phyloP scores from a whole-genome alignment of 2,329 filamentous ascomycete genomes.

The Fusarium sublunatum region DNA sequence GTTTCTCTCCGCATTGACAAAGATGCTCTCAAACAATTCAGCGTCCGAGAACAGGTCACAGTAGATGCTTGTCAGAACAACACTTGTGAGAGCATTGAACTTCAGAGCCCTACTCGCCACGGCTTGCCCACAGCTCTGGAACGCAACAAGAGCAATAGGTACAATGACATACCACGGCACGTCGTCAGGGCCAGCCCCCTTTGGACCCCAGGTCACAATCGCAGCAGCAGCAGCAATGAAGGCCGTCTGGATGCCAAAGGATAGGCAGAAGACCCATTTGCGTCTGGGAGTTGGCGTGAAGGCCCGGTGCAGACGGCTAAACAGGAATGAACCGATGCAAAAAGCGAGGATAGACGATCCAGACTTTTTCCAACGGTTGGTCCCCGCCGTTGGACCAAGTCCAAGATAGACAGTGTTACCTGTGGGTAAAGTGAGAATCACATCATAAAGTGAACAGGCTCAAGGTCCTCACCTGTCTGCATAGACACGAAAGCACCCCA shows the following conservation, averaged over 20 bases:
- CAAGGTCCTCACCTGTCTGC: slow-evolving; percentile 73
- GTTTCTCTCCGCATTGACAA: slow-evolving; percentile 62
- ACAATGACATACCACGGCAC: slow-evolving; percentile 70
- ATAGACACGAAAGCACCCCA: slow-evolving; percentile 87
- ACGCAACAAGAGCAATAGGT: slow-evolving; percentile 76
- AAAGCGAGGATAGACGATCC: slow-evolving; percentile 76
- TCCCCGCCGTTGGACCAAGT: slow-evolving; percentile 67
- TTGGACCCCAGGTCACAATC: slow-evolving; percentile 62
- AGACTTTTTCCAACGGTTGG: slow-evolving; percentile 64
- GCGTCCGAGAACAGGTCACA: slow-evolving; percentile 80
- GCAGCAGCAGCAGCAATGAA: slow-evolving; percentile 64
- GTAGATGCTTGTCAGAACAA: slow-evolving; percentile 84
- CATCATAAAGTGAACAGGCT: fast-evolving
- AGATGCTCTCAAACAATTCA: slow-evolving; percentile 54
- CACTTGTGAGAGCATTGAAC: slow-evolving; percentile 78
- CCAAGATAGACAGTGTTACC: slow-evolving; percentile 84
- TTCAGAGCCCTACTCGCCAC: slow-evolving; percentile 77
- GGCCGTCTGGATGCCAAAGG: slow-evolving; percentile 64
- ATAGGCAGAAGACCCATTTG: slow-evolving; percentile 72
- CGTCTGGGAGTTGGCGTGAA: slow-evolving; percentile 63
- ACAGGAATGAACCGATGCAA: slow-evolving; percentile 77
- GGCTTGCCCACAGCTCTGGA: slow-evolving; percentile 82
- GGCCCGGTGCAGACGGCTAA: slow-evolving; percentile 73
- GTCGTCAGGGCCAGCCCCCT: slow-evolving; percentile 55
- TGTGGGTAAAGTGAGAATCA: slow-evolving; percentile 39